Evolutionary conservation across 768 basidiomycete genomes (phyloP).

Genomic region (Dentipellis sp.): DNA sequence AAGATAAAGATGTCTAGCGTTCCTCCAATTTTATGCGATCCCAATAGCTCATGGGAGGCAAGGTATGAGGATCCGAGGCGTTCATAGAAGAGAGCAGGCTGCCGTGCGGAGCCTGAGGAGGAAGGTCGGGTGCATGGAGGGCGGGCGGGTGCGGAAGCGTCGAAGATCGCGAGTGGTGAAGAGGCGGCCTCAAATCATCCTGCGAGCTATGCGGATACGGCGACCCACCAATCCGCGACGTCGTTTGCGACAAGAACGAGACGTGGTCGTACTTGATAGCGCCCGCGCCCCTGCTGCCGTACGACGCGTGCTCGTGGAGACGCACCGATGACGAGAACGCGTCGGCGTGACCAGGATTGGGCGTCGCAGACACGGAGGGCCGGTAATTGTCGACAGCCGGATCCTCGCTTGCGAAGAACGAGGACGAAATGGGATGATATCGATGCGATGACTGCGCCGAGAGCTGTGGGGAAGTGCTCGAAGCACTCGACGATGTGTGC

Average conservation of each 20-base stretch:
- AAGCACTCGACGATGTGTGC: conserved; percentile 4
- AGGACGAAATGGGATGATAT: conserved; percentile 4
- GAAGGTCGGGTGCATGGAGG: background rate
- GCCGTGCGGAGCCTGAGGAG: background rate
- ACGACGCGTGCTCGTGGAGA: conserved; percentile 6
- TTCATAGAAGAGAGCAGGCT: too few species aligned
- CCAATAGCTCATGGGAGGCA: background rate
- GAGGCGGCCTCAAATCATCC: background rate
- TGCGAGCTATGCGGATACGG: background rate
- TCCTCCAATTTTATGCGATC: background rate
- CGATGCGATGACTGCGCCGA: background rate
- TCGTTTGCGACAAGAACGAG: background rate
- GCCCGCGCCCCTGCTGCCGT: conserved; percentile 1
- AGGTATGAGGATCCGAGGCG: background rate
- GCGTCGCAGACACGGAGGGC: conserved; percentile 7
- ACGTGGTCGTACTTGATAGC: conserved; percentile 4
- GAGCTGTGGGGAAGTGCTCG: conserved; percentile 9
- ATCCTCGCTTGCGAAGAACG: conserved; percentile 11
- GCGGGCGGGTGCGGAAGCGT: background rate
- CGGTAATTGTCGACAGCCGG: conserved; percentile 10
- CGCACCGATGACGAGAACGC: conserved; percentile 8
- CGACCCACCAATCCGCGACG: background rate
- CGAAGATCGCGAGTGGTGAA: background rate
- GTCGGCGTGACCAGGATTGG: conserved; percentile 10
- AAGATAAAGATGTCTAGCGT: background rate